Conservation (phyloP, 345 rosid species). For the Arabis hirsuta region DNA sequence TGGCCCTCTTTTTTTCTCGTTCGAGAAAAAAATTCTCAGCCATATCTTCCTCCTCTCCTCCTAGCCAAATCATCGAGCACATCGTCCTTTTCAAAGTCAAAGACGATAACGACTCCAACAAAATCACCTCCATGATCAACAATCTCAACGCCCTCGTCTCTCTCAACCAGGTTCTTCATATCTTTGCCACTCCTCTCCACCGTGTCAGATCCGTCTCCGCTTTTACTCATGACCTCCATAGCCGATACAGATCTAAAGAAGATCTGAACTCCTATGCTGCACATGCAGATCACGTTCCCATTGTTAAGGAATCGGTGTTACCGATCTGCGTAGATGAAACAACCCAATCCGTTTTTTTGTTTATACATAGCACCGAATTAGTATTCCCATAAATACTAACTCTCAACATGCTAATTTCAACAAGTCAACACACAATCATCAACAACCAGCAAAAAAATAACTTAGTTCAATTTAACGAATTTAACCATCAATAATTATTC, state of each 20-base stretch:
- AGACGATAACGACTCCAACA: constrained; percentile 53
- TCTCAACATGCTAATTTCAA: too few relatives aligned
- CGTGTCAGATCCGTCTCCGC: constrained; percentile 52
- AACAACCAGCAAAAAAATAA: too few relatives aligned
- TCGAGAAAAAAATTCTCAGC: background rate
- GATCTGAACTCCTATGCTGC: constrained; percentile 60
- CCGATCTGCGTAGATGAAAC: constrained; percentile 51
- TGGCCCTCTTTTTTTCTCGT: too few relatives aligned
- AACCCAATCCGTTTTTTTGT: too few relatives aligned
- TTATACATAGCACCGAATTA: too few relatives aligned
- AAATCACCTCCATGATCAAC: constrained; percentile 61
- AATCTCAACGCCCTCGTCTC: constrained; percentile 68
- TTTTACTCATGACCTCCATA: constrained; percentile 92
- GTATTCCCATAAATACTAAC: too few relatives aligned
- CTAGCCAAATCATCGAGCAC: constrained; percentile 71
- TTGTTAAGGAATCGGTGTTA: constrained; percentile 58
- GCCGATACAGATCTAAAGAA: constrained; percentile 79
- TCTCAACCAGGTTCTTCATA: constrained; percentile 64
- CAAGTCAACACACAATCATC: too few relatives aligned
- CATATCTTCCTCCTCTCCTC: constrained; percentile 42
- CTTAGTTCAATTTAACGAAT: too few relatives aligned
- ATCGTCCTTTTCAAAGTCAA: constrained; percentile 90
- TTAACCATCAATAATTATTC: too few relatives aligned
- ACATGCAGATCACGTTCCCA: constrained; percentile 68
- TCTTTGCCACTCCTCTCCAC: constrained; percentile 68